These are phyloP conservation scores for Wickerhamiella sorbophila DNA, from an alignment of 805 yeast species.

Conservation along the genomic window DNA sequence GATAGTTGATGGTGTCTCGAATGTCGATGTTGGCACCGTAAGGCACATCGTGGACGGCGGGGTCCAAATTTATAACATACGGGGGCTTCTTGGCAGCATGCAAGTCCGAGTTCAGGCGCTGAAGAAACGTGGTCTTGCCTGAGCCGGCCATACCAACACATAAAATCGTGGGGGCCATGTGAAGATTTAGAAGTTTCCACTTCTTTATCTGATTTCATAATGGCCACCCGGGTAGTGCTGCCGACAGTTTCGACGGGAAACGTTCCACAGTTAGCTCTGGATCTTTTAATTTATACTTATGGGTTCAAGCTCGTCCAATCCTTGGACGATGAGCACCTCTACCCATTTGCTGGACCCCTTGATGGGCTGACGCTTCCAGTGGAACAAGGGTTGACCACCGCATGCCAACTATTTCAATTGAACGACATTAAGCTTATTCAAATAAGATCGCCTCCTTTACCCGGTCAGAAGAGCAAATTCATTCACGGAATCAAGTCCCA, in stretches of 20 bases:
- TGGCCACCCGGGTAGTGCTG: constrained; percentile 24
- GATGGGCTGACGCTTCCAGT: constrained; percentile 30
- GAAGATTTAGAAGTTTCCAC: not conserved
- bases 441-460: constrained; percentile 73
- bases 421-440: constrained; percentile 36
- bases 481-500: constrained; percentile 32
- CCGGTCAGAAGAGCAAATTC: constrained; percentile 40
- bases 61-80: constrained; percentile 87
- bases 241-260: constrained; percentile 84
- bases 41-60: constrained; percentile 91
- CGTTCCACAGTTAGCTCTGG: constrained; percentile 71
- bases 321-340: constrained; percentile 46
- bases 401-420: constrained; percentile 40
- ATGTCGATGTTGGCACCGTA: constrained; percentile 91
- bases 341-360: constrained; percentile 74
- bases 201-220: not conserved
- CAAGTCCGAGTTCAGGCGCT: constrained; percentile 77
- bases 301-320: constrained; percentile 37
- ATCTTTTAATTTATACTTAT: constrained; percentile 54
- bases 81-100: constrained; percentile 60
- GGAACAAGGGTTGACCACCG: constrained; percentile 35
- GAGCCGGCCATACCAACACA: constrained; percentile 62
- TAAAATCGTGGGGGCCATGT: constrained; percentile 25
- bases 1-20: constrained; percentile 88
- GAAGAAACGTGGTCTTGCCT: constrained; percentile 97